Base-by-base conservation (phyloP, 192 early-diverging fungal species). In the Linderina pennispora region DNA sequence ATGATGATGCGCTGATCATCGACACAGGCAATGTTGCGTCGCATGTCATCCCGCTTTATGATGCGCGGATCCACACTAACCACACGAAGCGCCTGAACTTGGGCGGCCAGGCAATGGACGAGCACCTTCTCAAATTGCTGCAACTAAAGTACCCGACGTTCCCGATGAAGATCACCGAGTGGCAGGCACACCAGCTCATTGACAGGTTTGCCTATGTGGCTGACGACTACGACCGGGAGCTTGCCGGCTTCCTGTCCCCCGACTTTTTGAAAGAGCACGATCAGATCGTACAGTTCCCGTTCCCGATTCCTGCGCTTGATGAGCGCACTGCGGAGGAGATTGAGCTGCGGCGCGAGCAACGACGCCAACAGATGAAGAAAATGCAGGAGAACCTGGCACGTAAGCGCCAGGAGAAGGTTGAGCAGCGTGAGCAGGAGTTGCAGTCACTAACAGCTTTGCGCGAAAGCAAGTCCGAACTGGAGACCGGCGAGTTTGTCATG, bases 101-200 rank as follows among this genome's bases (percentile, higher is more conserved):
- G 58, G 91, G 93, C 43, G 89, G 90, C 1, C 59, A 69, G 16
- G 62, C 83, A 45, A 76, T 86, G 33, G 80, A 83, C 8, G 88
- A 91, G 19, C 90, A 83, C 41, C 70, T 96, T 84, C 67, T 88
- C 23, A 88, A 87, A 55, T 76, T 92, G 1, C 69, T 94, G 72
- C 90, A 94, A 64, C 77, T 87, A 26, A 96, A 96, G 53, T 96
- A 94, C 50, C 84, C 91, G 0, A 82, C 79, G 1, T 91, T 94
- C 39, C 93, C 93, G 0, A 79, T 80, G 55, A 89, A 86, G 44
- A 80, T 94, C 61, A 84, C 86, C 1, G 52, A 77, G 8, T 68
- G 63, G 34, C 87, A 94, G 55, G 79, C 89, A 16, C 77, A 84
- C 76, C 70, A 84, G n/a, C 52, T 92, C 8, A 68, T 90, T 7